phyloP scores from a whole-genome alignment of 1,284 basidiomycete species.

The Apiotrichum sp. region DNA sequence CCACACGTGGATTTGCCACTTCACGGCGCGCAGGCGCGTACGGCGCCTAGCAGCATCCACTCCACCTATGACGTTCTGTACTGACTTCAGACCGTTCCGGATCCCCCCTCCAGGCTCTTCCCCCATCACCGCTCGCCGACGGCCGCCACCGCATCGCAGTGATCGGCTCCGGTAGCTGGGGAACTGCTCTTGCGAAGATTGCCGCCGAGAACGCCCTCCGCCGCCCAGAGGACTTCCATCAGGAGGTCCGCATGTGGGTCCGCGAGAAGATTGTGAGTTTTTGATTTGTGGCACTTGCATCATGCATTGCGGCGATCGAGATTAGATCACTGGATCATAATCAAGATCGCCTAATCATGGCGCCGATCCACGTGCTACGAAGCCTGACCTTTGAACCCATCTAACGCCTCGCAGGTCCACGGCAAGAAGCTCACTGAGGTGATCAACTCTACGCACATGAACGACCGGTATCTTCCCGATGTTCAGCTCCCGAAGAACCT shows the following conservation, averaged over 20 bases:
- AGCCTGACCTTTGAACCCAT: not conserved
- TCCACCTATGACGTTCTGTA: not conserved
- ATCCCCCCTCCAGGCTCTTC: slow-evolving; percentile 32
- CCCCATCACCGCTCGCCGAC: slow-evolving; percentile 36
- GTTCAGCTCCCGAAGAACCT: slow-evolving; percentile 53
- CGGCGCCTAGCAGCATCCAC: no score
- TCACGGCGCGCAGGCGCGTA: no score
- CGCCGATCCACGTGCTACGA: no score
- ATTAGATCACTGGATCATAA: no score
- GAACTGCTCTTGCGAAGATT: slow-evolving; percentile 55
- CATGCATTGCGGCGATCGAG: no score
- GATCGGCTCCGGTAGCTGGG: slow-evolving; percentile 54
- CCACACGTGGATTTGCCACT: not conserved
- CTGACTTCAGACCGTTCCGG: slow-evolving; percentile 32
- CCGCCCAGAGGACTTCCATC: slow-evolving; percentile 47
- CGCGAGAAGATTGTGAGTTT: slow-evolving; percentile 47
- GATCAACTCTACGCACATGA: slow-evolving; percentile 55
- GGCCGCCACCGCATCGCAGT: slow-evolving; percentile 54
- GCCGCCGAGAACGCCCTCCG: slow-evolving; percentile 51
- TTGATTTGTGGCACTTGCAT: not conserved
- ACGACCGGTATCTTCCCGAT: slow-evolving; percentile 55
- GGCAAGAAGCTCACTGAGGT: slow-evolving; percentile 53
- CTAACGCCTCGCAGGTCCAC: slow-evolving; percentile 43
- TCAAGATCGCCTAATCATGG: not conserved
- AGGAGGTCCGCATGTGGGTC: slow-evolving; percentile 53